Evolutionary conservation across 345 rosid genomes (phyloP), one percentile per base, ranked within the genome.

Genomic region (Triadica sebifera): DNA sequence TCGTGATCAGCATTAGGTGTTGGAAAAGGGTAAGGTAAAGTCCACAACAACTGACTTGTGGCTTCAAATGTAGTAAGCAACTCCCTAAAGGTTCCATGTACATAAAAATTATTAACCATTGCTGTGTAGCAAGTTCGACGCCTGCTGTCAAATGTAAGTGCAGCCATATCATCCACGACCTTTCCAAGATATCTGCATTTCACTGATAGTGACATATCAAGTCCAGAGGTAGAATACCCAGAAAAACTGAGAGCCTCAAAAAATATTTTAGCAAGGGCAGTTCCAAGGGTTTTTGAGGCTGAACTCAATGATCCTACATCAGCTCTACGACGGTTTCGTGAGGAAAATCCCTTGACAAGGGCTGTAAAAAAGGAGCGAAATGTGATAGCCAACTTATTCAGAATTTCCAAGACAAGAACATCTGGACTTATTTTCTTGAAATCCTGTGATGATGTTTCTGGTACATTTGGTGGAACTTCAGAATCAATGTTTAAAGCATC

Each of bases 181-280:
- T 89, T 92, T 70, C 98, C 98, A 63, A 92, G 92, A 85, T 94
- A 92, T 37, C 95, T 87, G 69, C 98, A 91, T 85, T 94, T 94
- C 38, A 94, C 95, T 12, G 97, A 89, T 47, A 85, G 84, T 56
- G 88, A 75, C 57, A 71, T 80, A 74, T 84, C 91, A 81, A 84
- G 85, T 69, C 93, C 96, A 71, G 87, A 69, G 58, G 88, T 76
- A 77, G 89, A 82, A 83, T 90, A 79, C 38, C 96, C 98, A 43
- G 88, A 75, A 85, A 94, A 94, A 81, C 82, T 84, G 66, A 94
- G 90, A 64, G 97, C 95, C 80, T 94, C 98, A 11, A 86, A 83
- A 85, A 88, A 94, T 70, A 87, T 73, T 87, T 89, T 91, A 58
- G 97, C 97, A 80, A 94, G 72, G 47, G 89, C 94, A 80, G 87